These are phyloP conservation scores for Malbranchea zuffiana DNA, from an alignment of 2,329 filamentous ascomycete genomes.

Conservation along the genomic window DNA sequence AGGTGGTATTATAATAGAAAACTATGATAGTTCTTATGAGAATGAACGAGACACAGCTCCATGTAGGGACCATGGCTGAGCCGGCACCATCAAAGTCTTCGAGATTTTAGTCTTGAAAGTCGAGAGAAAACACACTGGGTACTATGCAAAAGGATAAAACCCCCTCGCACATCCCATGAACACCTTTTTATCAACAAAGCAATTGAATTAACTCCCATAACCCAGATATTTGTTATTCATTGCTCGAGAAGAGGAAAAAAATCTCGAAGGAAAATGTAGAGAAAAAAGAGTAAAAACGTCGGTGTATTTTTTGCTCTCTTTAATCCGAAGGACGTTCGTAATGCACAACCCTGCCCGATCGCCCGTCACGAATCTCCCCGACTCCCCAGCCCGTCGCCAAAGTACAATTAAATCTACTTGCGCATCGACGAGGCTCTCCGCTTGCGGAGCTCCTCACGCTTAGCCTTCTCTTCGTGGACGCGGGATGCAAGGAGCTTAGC, in stretches of 20 bases:
- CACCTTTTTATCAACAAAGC: constrained; percentile 9
- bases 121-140: no score
- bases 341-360: constrained; percentile 7
- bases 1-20: no score
- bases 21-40: no score
- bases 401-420: constrained; percentile 47
- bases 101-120: no score
- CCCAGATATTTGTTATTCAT: constrained; percentile 10
- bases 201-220: constrained; percentile 10
- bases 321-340: constrained; percentile 9
- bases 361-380: no score
- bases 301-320: constrained; percentile 8
- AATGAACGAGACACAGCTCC: no score
- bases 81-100: no score
- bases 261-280: constrained; percentile 5
- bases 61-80: no score
- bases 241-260: no score
- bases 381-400: no score
- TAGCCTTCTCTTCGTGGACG: constrained; percentile 88
- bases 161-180: no score
- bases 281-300: constrained; percentile 6
- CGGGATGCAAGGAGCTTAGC: constrained; percentile 92
- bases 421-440: constrained; percentile 93
- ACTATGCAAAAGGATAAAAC: no score
- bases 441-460: constrained; percentile 91